phyloP scores from a whole-genome alignment of 1,284 basidiomycete species.

The Melanopsichium pennsylvanicum region DNA sequence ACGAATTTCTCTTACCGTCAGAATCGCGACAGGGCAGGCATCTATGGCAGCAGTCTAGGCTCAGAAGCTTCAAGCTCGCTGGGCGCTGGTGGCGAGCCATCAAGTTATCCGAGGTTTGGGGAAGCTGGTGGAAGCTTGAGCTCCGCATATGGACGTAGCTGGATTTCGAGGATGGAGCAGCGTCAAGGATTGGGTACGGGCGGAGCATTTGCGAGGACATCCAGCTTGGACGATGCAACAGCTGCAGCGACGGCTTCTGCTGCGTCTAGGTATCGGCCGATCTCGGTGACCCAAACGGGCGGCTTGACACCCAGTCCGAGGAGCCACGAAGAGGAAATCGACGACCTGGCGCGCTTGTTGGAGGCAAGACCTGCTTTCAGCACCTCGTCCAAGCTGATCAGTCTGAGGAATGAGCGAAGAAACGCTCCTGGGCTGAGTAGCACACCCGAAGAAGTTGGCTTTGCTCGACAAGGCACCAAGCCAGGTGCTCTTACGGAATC shows the following conservation, averaged over 20 bases:
- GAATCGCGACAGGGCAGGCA: conserved; percentile 19
- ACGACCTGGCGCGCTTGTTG: conserved; percentile 49
- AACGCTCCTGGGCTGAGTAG: conserved; percentile 29
- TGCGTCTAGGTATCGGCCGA: conserved; percentile 18
- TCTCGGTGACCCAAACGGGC: conserved; percentile 10
- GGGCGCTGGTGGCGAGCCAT: conserved; percentile 29
- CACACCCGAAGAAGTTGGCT: conserved; percentile 26
- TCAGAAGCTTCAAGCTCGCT: conserved; percentile 21
- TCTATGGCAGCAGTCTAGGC: conserved; percentile 39
- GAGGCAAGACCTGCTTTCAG: conserved; percentile 41
- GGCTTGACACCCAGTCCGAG: conserved; percentile 32
- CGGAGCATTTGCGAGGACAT: conserved; percentile 34
- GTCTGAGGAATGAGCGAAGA: conserved; percentile 20
- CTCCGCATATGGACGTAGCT: conserved; percentile 44
- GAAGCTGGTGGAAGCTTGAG: conserved; percentile 33
- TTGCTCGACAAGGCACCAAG: background rate
- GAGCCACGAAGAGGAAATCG: conserved; percentile 55
- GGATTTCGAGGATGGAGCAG: conserved; percentile 53
- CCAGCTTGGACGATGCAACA: conserved; percentile 37
- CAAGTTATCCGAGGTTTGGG: conserved; percentile 37
- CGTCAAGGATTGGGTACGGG: conserved; percentile 39
- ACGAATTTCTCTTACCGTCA: conserved; percentile 53
- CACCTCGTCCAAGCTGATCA: conserved; percentile 20
- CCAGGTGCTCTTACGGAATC: conserved; percentile 26
- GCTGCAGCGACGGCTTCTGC: conserved; percentile 22